phyloP scores from a whole-genome alignment of 257 asterid species.

The Solanum rostratum region DNA sequence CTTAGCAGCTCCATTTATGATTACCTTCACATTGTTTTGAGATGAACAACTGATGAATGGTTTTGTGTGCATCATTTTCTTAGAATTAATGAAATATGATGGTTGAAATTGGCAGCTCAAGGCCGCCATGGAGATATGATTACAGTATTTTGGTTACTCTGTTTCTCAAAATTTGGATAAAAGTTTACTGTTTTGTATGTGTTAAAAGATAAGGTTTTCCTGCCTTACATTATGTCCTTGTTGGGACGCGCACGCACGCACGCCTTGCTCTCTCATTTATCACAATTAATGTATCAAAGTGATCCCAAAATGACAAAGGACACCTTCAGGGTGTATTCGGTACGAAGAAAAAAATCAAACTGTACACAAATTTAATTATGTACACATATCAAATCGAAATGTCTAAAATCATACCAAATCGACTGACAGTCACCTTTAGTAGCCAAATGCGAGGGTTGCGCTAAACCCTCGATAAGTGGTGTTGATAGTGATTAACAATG shows the following conservation, averaged over 20 bases:
- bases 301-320: neutral
- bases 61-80: neutral
- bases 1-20: slow-evolving; percentile 84
- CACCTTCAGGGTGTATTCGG: neutral
- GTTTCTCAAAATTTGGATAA: neutral
- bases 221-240: neutral
- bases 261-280: neutral
- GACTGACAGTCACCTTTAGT: too few species aligned
- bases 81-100: neutral
- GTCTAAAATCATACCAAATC: too few species aligned
- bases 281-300: neutral
- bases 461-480: too few species aligned
- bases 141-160: neutral
- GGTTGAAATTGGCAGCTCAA: slow-evolving; percentile 41
- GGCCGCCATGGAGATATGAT: slow-evolving; percentile 23
- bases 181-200: neutral
- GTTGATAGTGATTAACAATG: neutral
- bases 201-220: neutral
- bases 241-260: neutral
- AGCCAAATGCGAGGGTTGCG: neutral
- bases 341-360: too few species aligned
- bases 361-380: too few species aligned
- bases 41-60: slow-evolving; percentile 38
- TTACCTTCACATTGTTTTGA: slow-evolving; percentile 62
- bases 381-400: too few species aligned